Evolutionary conservation across 148 eudicot genomes (phyloP).

Genomic region (Silene conica): DNA sequence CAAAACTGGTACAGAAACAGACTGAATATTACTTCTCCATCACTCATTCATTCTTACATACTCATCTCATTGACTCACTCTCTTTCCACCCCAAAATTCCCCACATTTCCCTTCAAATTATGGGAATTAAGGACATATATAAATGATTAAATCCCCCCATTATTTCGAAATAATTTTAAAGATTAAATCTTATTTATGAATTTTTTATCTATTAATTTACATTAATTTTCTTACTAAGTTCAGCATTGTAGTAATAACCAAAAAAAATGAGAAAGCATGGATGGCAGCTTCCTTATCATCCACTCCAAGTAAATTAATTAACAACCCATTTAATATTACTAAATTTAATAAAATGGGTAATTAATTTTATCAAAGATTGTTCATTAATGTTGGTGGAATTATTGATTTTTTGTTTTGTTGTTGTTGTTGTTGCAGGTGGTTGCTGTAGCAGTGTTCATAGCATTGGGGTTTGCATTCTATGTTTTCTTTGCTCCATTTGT

Average conservation of each 20-base stretch:
- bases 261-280: conserved; percentile 87
- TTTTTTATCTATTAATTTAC: background rate
- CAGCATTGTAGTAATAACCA: conserved; percentile 15
- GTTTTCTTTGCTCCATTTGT: conserved; percentile 97
- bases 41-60: background rate
- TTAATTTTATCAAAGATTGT: background rate
- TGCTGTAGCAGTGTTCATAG: conserved; percentile 85
- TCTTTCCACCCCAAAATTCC: background rate
- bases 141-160: background rate
- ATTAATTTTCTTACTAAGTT: conserved; percentile 9
- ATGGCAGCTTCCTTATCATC: conserved; percentile 96
- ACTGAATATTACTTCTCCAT: background rate
- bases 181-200: background rate
- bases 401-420: background rate
- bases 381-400: background rate
- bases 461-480: conserved; percentile 92
- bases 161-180: background rate
- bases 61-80: too few relatives aligned
- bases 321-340: background rate
- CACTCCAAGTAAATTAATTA: conserved; percentile 68
- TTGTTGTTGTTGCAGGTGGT: conserved; percentile 52
- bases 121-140: conserved; percentile 15
- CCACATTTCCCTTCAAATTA: conserved; percentile 4
- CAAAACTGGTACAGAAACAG: too few relatives aligned
- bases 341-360: background rate